Evolutionary conservation across 208 protist species (phyloP), one percentile per base, ranked within the genome.

Genomic region (Crithidia bombi): DNA sequence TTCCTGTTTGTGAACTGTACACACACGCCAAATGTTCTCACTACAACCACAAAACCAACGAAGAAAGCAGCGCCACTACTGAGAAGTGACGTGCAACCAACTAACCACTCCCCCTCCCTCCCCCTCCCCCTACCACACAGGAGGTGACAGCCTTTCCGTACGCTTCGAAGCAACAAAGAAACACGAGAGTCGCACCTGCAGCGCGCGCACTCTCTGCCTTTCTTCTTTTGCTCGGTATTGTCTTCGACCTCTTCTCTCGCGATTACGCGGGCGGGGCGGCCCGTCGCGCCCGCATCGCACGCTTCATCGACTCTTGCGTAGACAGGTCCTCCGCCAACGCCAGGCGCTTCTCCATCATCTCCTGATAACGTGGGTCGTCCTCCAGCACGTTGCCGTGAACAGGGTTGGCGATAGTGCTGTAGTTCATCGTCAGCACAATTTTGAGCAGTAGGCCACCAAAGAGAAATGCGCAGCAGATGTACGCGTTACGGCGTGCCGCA

Each of bases 391-490:
- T 26, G 6, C 51, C 46, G 25, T 25, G 50, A 38, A 71, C 51
- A 25, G 62, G 56, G 25, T 65, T 74, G 9, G 54, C 43, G 14
- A 85, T 65, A 14, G 73, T 77, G 72, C 82, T 87, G 59, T 84
- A 94, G 25, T 75, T 77, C 17, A 75, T 26, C 25, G 86, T 63
- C 23, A 94, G 57, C 4, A 77, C 54, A 6, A 71, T n/a, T 65
- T 92, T 92, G 52, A 94, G 84, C 23, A 94, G 1, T 4, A 94
- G 65, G 0, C 81, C 86, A 0, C 80, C 79, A 47, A 92, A 93
- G 21, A 92, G 35, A 36, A 91, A 43, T 2, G 73, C 80, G 69
- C 80, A 92, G 61, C 76, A 87, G 46, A 92, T 65, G 65, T 91
- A 91, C 15, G 90, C 85, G 71, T 90, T 95, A 10, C 85, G 82